A percentile compares a stretch with the other conserved stretches of the same genome.
These are phyloP conservation scores for Thermochaetoides thermophila DNA, from an alignment of 495 filamentous ascomycete species.

Conservation along the genomic window DNA sequence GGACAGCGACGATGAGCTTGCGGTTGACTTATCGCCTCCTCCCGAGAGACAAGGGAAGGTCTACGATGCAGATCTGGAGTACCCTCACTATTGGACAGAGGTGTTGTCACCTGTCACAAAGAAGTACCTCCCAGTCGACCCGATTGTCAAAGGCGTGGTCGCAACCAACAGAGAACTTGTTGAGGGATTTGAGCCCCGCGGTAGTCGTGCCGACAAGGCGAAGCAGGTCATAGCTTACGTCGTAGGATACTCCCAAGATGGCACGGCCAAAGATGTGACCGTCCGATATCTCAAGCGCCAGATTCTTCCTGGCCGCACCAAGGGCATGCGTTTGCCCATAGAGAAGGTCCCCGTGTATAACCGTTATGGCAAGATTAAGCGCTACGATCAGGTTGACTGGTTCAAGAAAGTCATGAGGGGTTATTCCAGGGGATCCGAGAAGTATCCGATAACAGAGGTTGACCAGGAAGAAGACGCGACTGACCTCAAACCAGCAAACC, in stretches of 20 bases:
- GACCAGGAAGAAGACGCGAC: constrained; percentile 67
- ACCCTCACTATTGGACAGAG: constrained; percentile 90
- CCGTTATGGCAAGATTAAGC: constrained; percentile 51
- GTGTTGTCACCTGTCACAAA: constrained; percentile 66
- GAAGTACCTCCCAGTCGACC: constrained; percentile 63
- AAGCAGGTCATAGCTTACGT: constrained; percentile 89
- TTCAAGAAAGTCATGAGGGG: constrained; percentile 62
- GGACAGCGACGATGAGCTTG: constrained; percentile 27
- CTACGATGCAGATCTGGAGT: constrained; percentile 57
- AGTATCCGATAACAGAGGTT: constrained; percentile 41
- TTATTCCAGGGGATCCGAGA: constrained; percentile 46
- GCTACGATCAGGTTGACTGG: constrained; percentile 68
- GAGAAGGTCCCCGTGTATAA: constrained; percentile 72
- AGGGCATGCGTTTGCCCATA: constrained; percentile 60
- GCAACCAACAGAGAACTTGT: constrained; percentile 54
- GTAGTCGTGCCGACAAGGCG: constrained; percentile 61
- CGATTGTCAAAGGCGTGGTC: constrained; percentile 52
- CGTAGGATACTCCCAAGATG: constrained; percentile 72
- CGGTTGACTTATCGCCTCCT: constrained; percentile 20
- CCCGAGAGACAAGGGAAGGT: constrained; percentile 15
- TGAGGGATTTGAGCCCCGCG: constrained; percentile 69
- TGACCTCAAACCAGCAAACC: constrained; percentile 56
- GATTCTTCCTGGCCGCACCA: constrained; percentile 78
- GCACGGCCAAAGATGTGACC: constrained; percentile 89
- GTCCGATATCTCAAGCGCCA: constrained; percentile 78